A percentile compares a stretch with the other conserved stretches of the same genome.
These are phyloP conservation scores for Haplosporangium sp. DNA, from an alignment of 371 early-diverging fungal genomes.

Conservation along the genomic window DNA sequence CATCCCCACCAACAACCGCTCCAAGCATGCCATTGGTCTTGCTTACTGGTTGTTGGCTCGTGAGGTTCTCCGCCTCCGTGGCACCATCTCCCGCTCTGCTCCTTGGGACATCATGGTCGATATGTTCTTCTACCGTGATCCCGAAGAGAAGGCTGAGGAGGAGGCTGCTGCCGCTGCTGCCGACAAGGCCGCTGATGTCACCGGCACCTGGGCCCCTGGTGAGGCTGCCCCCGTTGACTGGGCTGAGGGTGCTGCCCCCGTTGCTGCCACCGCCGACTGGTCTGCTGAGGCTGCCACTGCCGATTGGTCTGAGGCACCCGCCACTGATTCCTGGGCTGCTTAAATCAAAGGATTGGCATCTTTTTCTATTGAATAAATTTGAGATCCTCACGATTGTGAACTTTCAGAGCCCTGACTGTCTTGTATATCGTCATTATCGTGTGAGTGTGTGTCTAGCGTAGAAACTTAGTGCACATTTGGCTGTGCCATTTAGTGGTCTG, in stretches of 20 bases:
- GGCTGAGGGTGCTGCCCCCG: conserved; percentile 44
- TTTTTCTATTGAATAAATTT: not conserved
- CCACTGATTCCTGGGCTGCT: conserved; percentile 61
- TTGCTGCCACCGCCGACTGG: conserved; percentile 62
- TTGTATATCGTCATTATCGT: not conserved
- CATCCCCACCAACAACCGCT: conserved; percentile 99
- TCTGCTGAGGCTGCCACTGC: conserved; percentile 62
- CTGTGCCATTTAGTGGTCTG: not conserved
- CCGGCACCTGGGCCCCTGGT: conserved; percentile 54
- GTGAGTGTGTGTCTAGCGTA: too few relatives aligned
- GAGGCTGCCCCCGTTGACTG: conserved; percentile 49
- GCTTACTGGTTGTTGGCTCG: conserved; percentile 98
- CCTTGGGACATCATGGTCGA: conserved; percentile 97
- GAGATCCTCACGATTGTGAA: not conserved
- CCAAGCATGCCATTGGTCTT: conserved; percentile 98
- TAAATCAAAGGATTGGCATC: conserved; percentile 27
- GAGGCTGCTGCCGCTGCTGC: conserved; percentile 58
- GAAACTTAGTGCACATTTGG: too few relatives aligned
- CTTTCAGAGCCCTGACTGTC: too few relatives aligned
- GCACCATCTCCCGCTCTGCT: conserved; percentile 82
- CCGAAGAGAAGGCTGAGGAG: conserved; percentile 96
- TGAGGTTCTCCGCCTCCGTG: conserved; percentile 98
- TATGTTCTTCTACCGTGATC: conserved; percentile 99
- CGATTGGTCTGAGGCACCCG: conserved; percentile 66
- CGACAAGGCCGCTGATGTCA: conserved; percentile 37